Percentiles rank a stretch among this genome's conserved stretches.
phyloP scores from a whole-genome alignment of 163 green algal genomes.

The Scenedesmus sp. region DNA sequence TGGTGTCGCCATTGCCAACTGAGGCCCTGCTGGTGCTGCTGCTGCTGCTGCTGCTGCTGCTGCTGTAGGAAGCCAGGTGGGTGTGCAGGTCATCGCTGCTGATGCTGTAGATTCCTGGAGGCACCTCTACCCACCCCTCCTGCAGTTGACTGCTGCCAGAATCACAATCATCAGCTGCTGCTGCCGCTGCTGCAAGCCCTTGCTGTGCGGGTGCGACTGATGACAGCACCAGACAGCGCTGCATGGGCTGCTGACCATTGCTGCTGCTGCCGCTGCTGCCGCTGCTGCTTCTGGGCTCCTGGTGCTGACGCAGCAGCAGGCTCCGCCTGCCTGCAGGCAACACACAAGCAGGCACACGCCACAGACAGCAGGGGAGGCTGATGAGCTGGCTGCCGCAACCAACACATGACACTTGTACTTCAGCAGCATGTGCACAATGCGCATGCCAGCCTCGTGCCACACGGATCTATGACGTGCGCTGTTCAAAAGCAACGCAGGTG shows the following conservation, averaged over 20 bases:
- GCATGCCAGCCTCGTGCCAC: too few relatives aligned
- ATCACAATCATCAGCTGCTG: not conserved
- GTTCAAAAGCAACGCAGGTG: too few relatives aligned
- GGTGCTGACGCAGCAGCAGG: constrained; percentile 69
- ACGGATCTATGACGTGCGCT: too few relatives aligned
- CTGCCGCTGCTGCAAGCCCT: not conserved
- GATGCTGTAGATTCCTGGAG: constrained; percentile 79
- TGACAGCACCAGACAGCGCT: constrained; percentile 22
- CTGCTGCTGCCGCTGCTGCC: not conserved
- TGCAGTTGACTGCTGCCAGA: not conserved
- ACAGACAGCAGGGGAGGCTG: not conserved
- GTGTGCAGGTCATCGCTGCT: not conserved
- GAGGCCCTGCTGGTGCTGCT: constrained; percentile 23
- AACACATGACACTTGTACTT: too few relatives aligned
- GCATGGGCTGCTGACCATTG: not conserved
- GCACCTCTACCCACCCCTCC: constrained; percentile 68
- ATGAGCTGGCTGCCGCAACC: too few relatives aligned
- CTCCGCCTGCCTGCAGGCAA: constrained; percentile 71
- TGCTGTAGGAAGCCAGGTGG: not conserved
- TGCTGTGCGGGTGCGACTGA: constrained; percentile 23
- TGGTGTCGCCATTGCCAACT: not conserved
- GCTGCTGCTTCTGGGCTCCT: not conserved
- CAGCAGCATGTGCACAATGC: too few relatives aligned
- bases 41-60: constrained; percentile 43
- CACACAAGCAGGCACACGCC: not conserved